Percentiles rank a stretch among this genome's conserved stretches.
Conservation (phyloP, 352 stramenopile genomes). For the Pythium aquatile region DNA sequence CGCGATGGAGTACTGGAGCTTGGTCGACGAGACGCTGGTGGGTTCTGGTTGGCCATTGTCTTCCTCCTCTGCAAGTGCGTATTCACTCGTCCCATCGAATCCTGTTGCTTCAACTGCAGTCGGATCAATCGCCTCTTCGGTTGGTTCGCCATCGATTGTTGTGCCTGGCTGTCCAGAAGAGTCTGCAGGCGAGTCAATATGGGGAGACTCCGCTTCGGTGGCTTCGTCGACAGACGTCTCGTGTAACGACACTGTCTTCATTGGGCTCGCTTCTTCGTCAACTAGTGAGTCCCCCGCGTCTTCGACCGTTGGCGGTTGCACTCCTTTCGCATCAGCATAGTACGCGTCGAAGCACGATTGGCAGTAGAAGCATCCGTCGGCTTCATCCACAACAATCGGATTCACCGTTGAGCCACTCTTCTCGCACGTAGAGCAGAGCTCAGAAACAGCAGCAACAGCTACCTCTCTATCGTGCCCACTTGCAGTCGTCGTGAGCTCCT, state of each 20-base stretch:
- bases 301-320: neutral
- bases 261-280: neutral
- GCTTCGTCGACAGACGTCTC: no score
- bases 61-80: neutral
- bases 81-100: no score
- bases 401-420: constrained; percentile 13
- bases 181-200: no score
- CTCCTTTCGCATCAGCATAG: constrained; percentile 30
- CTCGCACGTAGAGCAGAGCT: constrained; percentile 55
- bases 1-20: constrained; percentile 14
- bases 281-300: neutral
- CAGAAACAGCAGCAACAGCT: neutral
- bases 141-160: no score
- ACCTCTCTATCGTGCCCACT: neutral
- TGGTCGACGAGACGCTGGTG: neutral
- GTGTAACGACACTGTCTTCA: no score
- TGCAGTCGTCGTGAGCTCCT: neutral
- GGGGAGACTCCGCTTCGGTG: no score
- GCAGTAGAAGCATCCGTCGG: constrained; percentile 71
- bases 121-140: no score
- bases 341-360: constrained; percentile 63
- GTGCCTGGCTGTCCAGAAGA: no score
- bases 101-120: no score
- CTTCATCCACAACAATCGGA: constrained; percentile 50
- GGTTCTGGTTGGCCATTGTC: neutral